Evolutionary conservation across 257 asterid species (phyloP), one percentile per base, ranked within the genome.

Genomic region (Solanum arcanum): DNA sequence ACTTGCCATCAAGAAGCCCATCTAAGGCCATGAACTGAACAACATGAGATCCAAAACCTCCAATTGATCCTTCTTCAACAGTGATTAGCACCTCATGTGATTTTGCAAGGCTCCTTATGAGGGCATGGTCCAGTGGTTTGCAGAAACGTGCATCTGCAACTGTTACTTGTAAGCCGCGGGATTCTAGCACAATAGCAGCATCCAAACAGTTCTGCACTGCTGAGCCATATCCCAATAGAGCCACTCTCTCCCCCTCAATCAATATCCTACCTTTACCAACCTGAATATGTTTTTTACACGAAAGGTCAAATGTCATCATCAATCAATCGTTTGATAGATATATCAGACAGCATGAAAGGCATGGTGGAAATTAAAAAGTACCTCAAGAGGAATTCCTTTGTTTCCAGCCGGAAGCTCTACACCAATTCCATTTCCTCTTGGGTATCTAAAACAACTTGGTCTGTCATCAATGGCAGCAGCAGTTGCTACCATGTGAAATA

Each of bases 11-110:
- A 66, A 97, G 98, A 90, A 97, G 97, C 52, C 99, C 98, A 85
- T 95, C 98, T 21, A 97, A 91, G 59, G 99, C 98, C 95, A 97
- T 91, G 78, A 95, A 97, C 82, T 97, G 98, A 83, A 93, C 99
- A 47, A 97, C 99, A 88, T 97, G 98, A 39, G 99, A 97, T 47
- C 98, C 98, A 83, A 97, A 97, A n/a, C 99, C 99, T 16, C 99
- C 99, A 39, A 97, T 94, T 6, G 99, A 97, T 78, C 98, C 99
- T 92, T 97, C 99, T 89, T 97, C 98, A 25, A 94, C 95, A 0
- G 99, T 97, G 91, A 97, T 94, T 86, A 97, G 87, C 72, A 97
- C 91, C 87, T 94, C 96, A 6, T 97, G 98, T 46, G 98, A 94
- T 89, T 94, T 97, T 6, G 98, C 98, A 88, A 97, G 87, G 83